Evolutionary conservation across 306 rosid species (phyloP), one percentile per base, ranked within the genome.

Genomic region (Clitoria ternatea): DNA sequence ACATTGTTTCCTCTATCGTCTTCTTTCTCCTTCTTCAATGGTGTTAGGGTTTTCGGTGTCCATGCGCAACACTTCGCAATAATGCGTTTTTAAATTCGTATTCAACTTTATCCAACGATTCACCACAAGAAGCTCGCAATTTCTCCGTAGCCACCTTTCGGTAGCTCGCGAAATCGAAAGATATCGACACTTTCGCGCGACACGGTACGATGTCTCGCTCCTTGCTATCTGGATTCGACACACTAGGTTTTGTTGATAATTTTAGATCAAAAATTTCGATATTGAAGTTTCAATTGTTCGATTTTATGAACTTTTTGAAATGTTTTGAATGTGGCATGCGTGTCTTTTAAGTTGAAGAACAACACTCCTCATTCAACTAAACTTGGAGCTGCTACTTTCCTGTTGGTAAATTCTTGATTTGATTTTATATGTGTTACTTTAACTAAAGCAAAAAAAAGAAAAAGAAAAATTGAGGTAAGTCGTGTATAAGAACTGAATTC

Each of bases 1-100:
- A 59, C 64, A 13, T 20, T 24, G 42, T 67, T 52, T 61, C 22
- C 62, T 47, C 64, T 53, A 32, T 65, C 30, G 30, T 66, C 49
- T 14, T 66, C 73, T 30, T 43, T 40, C 17, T 52, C 37, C 4
- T 24, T 9, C 36, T 75, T 35, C 52, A 6, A 3, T 29, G 40
- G 42, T 36, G 14, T 78, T 78, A 78, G 82, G 82, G 82, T 78
- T 78, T 78, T 47, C 69, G n/a, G 2, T 62, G 3, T 52, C 36
- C 53, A 42, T 26, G 52, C 62, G 14, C 53, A 37, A 27, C 24
- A 11, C 0, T 63, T 75, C 27, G 1, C 15, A 52, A 2, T 78
- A 9, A 75, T 11, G 30, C 32, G 1, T 57, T 23, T 35, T 8
- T 57, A 3, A 29, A 14, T 35, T 19, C 8, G 4, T 17, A n/a